phyloP scores from a whole-genome alignment of 306 rosid genomes.

The Inga leiocalycina region DNA sequence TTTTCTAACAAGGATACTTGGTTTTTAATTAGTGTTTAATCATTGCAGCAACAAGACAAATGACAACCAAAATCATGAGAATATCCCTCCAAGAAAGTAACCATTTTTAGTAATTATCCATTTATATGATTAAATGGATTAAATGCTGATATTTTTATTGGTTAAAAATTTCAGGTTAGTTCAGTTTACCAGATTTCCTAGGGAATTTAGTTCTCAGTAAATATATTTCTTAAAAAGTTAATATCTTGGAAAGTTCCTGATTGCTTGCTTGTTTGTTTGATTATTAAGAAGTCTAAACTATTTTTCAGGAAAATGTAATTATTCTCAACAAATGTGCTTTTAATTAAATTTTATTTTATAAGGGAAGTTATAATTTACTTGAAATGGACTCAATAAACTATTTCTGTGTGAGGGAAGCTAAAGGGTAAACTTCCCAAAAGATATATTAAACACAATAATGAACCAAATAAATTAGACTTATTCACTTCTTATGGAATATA shows the following conservation, averaged over 20 bases:
- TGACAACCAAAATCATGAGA: not conserved
- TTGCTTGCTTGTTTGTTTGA: not conserved
- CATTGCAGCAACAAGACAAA: not conserved
- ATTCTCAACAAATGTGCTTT: too few relatives aligned
- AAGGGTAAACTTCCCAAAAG: not conserved
- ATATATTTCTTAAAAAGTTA: not conserved
- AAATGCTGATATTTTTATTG: not conserved
- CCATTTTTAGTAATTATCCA: not conserved
- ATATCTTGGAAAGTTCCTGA: not conserved
- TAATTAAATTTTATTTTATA: too few relatives aligned
- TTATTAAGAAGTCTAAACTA: not conserved
- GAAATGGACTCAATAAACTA: too few relatives aligned
- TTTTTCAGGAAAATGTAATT: not conserved
- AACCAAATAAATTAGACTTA: too few relatives aligned
- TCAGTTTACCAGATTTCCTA: not conserved
- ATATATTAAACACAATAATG: not conserved
- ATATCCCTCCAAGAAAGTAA: not conserved
- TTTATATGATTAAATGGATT: not conserved
- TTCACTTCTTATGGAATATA: not conserved
- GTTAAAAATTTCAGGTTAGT: not conserved
- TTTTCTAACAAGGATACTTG: not conserved
- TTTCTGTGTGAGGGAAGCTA: too few relatives aligned
- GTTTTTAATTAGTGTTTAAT: not conserved
- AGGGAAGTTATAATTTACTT: too few relatives aligned
- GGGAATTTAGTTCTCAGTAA: not conserved